A percentile compares a stretch with the other conserved stretches of the same genome.
phyloP scores from a whole-genome alignment of 2,329 filamentous ascomycete species.

The Calonectria hawksworthii region DNA sequence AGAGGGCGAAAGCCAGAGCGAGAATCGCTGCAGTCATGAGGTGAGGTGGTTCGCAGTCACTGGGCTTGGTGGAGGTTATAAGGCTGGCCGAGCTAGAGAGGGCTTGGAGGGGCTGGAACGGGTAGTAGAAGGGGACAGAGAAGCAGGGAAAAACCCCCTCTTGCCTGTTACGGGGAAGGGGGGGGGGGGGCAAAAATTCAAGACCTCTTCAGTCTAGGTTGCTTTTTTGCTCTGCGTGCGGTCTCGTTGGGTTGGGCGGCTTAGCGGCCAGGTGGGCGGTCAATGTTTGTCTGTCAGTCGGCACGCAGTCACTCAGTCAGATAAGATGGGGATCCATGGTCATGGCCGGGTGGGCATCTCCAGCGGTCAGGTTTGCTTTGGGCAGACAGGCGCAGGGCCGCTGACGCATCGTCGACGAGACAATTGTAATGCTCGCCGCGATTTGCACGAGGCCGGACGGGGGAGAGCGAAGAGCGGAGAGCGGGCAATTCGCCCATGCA shows the following conservation, averaged over 20 bases:
- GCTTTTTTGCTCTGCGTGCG: constrained; percentile 3
- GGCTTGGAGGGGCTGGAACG: constrained; percentile 9
- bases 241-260: constrained; percentile 16
- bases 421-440: not conserved
- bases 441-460: not conserved
- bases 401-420: not conserved
- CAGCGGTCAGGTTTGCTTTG: constrained; percentile 7
- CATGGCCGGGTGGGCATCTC: not conserved
- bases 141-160: constrained; percentile 3
- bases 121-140: constrained; percentile 3
- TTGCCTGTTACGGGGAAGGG: constrained; percentile 17
- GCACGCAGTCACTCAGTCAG: not conserved
- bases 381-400: not conserved
- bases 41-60: constrained; percentile 31
- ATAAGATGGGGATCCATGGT: constrained; percentile 11
- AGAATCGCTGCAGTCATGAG: constrained; percentile 45
- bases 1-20: constrained; percentile 40
- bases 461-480: not conserved
- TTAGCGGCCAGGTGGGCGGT: constrained; percentile 12
- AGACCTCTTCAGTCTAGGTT: not conserved
- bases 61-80: constrained; percentile 32
- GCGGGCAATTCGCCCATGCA: not conserved
- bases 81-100: constrained; percentile 19
- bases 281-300: not conserved
- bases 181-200: not conserved